A percentile compares a stretch with the other conserved stretches of the same genome.
Conservation (phyloP, 176 grass and related monocot genomes). For the Juncus inflexus region DNA sequence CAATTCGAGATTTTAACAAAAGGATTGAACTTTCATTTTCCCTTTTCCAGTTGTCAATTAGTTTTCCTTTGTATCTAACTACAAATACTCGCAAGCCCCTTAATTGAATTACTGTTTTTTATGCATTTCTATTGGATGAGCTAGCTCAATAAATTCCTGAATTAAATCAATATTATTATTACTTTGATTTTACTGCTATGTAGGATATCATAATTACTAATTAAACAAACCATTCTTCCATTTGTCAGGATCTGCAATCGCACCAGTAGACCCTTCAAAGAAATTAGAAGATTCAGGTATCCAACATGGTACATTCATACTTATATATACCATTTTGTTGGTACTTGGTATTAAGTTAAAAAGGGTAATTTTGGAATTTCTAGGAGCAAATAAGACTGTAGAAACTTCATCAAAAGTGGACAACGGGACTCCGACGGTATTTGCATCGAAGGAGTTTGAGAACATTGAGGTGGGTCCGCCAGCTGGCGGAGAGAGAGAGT, state of each 20-base stretch:
- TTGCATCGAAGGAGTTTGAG: constrained; percentile 47
- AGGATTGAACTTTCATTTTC: too few relatives aligned
- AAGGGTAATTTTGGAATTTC: background rate
- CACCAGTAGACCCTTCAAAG: constrained; percentile 25
- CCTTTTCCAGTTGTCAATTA: too few relatives aligned
- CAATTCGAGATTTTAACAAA: too few relatives aligned
- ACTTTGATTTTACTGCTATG: too few relatives aligned
- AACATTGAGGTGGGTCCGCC: constrained; percentile 9
- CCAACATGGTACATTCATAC: background rate
- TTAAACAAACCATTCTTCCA: background rate
- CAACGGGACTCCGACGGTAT: constrained; percentile 35
- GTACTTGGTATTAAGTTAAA: background rate
- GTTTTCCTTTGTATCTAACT: too few relatives aligned
- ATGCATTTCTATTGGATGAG: too few relatives aligned
- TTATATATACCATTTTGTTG: too few relatives aligned
- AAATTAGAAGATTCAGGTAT: constrained; percentile 24
- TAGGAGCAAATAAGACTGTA: constrained; percentile 12
- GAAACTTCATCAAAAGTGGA: constrained; percentile 27
- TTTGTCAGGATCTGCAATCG: constrained; percentile 22
- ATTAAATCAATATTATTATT: too few relatives aligned
- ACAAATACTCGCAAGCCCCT: too few relatives aligned
- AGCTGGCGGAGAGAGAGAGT: constrained; percentile 26
- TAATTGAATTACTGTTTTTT: too few relatives aligned
- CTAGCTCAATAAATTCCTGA: too few relatives aligned
- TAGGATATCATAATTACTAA: too few relatives aligned